Percentiles rank a stretch among this genome's conserved stretches.
phyloP scores from a whole-genome alignment of 2,329 filamentous ascomycete species.

The Trichoderma guizhouense region DNA sequence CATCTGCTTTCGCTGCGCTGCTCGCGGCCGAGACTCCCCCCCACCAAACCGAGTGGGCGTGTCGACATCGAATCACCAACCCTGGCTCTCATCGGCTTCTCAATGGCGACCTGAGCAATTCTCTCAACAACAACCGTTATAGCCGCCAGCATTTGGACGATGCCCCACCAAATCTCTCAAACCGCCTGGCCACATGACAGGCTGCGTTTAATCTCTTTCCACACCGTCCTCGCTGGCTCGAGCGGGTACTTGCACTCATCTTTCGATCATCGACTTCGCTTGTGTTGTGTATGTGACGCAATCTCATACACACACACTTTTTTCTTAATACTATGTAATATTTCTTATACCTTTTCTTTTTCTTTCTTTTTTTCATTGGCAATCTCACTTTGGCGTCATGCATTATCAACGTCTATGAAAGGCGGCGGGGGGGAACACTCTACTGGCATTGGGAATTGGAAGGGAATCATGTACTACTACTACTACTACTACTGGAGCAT shows the following conservation, averaged over 20 bases:
- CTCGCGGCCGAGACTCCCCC: conserved; percentile 1
- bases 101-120: not conserved
- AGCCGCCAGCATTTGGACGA: not conserved
- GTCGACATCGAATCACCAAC: conserved; percentile 19
- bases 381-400: conserved; percentile 12
- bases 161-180: conserved; percentile 12
- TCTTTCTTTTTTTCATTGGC: not conserved
- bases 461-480: conserved; percentile 12
- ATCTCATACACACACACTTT: conserved; percentile 6
- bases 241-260: conserved; percentile 19
- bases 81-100: conserved; percentile 19
- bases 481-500: conserved; percentile 14
- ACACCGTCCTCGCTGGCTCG: conserved; percentile 26
- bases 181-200: conserved; percentile 20
- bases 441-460: conserved; percentile 13
- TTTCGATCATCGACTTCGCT: conserved; percentile 9
- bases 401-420: conserved; percentile 10
- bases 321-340: conserved; percentile 13
- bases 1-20: conserved; percentile 18
- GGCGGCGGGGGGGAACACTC: not conserved
- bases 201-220: conserved; percentile 11
- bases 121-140: conserved; percentile 5
- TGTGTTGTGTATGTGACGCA: not conserved
- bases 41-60: conserved; percentile 7
- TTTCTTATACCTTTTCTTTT: not conserved